Conservation (phyloP, 768 basidiomycete genomes). For the Xerocomellus amylosporus region DNA sequence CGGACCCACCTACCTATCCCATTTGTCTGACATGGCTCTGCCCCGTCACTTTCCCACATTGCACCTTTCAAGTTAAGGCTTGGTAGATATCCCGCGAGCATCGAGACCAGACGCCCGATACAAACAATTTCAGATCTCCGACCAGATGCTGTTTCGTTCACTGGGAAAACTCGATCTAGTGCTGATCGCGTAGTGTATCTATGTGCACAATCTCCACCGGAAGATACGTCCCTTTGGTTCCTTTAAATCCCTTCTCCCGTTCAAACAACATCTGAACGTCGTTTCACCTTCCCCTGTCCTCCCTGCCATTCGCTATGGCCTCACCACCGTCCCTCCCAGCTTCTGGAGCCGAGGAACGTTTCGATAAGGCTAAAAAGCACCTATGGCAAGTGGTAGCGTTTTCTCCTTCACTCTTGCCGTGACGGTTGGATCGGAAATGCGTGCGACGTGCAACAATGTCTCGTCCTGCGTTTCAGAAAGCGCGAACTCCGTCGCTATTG, state of each 20-base stretch:
- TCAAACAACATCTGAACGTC: constrained; percentile 24
- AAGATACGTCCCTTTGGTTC: constrained; percentile 25
- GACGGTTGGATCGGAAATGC: constrained; percentile 5
- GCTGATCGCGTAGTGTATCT: constrained; percentile 41
- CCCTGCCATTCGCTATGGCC: constrained; percentile 20
- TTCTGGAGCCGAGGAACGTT: constrained; percentile 30
- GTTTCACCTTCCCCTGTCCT: constrained; percentile 25
- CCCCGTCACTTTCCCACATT: constrained; percentile 35
- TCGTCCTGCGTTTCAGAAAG: constrained; percentile 12
- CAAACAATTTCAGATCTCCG: constrained; percentile 37
- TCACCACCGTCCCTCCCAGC: constrained; percentile 20
- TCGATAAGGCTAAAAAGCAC: constrained; percentile 37
- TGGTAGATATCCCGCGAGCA: constrained; percentile 36
- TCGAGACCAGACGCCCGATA: constrained; percentile 36
- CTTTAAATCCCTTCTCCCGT: constrained; percentile 31
- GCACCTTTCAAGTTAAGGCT: constrained; percentile 33
- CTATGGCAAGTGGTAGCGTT: constrained; percentile 29
- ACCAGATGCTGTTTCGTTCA: constrained; percentile 36
- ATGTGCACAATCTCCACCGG: constrained; percentile 38
- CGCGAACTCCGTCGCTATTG: constrained; percentile 15
- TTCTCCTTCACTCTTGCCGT: constrained; percentile 5
- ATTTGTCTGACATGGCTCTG: constrained; percentile 30
- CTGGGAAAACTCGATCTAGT: constrained; percentile 37
- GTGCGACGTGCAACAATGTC: constrained; percentile 11
- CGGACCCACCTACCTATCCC: constrained; percentile 37